phyloP scores from a whole-genome alignment of 1,284 basidiomycete genomes.

The Ceratobasidium sp. region DNA sequence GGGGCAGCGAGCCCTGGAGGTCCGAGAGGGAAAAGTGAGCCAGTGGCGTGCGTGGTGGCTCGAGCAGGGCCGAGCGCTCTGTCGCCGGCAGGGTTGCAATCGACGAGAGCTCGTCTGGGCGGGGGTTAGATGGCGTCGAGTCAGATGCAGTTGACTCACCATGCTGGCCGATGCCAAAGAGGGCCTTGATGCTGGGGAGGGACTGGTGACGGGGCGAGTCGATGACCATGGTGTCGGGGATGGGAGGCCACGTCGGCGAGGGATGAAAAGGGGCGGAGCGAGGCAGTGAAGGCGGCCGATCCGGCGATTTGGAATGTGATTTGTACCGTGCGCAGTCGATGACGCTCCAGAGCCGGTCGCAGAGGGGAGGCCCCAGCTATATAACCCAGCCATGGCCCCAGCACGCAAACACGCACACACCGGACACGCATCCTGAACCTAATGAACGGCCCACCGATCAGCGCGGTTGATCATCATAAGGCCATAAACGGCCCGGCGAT shows the following conservation, averaged over 20 bases:
- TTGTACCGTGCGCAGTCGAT: too few species aligned
- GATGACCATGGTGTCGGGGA: not conserved
- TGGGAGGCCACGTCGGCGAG: not conserved
- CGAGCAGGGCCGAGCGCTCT: not conserved
- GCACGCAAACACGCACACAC: too few species aligned
- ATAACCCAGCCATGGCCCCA: not conserved
- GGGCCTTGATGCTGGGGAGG: constrained; percentile 23
- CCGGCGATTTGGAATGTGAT: too few species aligned
- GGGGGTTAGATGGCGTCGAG: not conserved
- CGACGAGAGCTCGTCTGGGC: constrained; percentile 21
- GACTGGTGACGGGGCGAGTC: not conserved
- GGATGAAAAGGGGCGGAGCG: constrained; percentile 16
- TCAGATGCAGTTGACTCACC: not conserved
- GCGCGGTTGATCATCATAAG: not conserved
- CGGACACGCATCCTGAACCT: not conserved
- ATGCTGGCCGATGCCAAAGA: constrained; percentile 27
- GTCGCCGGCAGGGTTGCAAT: constrained; percentile 20
- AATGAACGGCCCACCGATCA: not conserved
- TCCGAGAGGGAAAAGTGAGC: constrained; percentile 8
- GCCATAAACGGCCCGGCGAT: constrained; percentile 22
- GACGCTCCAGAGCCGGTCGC: too few species aligned
- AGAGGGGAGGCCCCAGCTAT: too few species aligned
- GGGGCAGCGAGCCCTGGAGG: constrained; percentile 5
- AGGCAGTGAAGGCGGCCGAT: too few species aligned
- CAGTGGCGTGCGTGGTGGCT: constrained; percentile 1